phyloP scores from a whole-genome alignment of 495 filamentous ascomycete species.

The Hyaloscypha finlandica region DNA sequence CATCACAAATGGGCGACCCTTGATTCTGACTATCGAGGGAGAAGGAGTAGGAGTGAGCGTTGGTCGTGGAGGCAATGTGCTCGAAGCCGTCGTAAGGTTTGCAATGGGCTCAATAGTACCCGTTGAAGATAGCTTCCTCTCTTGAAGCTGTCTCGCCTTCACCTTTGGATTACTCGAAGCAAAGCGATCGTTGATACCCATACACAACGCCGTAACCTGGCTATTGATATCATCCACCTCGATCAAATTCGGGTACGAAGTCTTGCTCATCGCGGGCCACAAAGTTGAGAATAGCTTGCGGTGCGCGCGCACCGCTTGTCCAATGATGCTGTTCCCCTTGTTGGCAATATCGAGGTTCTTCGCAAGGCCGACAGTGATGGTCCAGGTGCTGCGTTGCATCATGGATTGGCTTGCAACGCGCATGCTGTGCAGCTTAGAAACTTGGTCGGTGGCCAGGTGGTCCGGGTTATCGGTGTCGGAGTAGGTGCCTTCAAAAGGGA shows the following conservation, averaged over 20 bases:
- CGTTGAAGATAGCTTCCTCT: not conserved
- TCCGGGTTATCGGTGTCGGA: constrained; percentile 17
- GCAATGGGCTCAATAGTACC: not conserved
- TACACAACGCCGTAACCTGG: constrained; percentile 14
- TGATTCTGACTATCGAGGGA: too few species aligned
- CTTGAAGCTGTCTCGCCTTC: not conserved
- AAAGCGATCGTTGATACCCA: constrained; percentile 25
- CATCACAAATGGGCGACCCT: too few species aligned
- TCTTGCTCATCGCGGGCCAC: constrained; percentile 11
- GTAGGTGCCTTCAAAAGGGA: constrained; percentile 19
- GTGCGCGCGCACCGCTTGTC: constrained; percentile 10
- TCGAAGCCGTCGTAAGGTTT: too few species aligned
- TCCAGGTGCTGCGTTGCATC: constrained; percentile 20
- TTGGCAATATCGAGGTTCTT: constrained; percentile 6
- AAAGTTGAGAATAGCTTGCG: constrained; percentile 11
- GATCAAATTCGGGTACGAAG: constrained; percentile 25
- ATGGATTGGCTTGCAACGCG: not conserved
- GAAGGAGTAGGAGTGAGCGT: too few species aligned
- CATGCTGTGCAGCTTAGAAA: constrained; percentile 7
- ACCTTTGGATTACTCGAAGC: not conserved
- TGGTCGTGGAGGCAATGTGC: too few species aligned
- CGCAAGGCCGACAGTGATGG: constrained; percentile 4
- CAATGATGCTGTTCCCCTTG: constrained; percentile 8
- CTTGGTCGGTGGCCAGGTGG: constrained; percentile 17
- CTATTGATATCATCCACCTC: constrained; percentile 26